A percentile compares a stretch with the other conserved stretches of the same genome.
phyloP scores from a whole-genome alignment of 192 early-diverging fungal species.

The Entrophospora sp. region DNA sequence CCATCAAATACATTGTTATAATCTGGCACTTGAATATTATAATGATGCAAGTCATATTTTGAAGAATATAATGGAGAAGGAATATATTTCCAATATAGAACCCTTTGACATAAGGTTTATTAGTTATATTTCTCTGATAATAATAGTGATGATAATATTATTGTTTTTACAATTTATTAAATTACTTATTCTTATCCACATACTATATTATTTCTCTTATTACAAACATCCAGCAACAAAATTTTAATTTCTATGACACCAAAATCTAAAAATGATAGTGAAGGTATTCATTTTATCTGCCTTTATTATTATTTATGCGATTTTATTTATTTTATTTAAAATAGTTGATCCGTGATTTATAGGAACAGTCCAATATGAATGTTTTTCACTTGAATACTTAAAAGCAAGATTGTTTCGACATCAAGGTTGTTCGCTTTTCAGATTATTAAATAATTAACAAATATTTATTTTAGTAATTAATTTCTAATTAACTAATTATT shows the following conservation, averaged over 20 bases:
- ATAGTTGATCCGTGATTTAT: no score
- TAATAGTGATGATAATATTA: no score
- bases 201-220: no score
- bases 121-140: neutral
- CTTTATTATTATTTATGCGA: neutral
- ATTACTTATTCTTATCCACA: no score
- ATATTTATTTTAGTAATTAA: no score
- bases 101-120: constrained; percentile 30
- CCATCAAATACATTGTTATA: constrained; percentile 27
- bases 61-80: constrained; percentile 41
- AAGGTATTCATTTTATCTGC: constrained; percentile 6
- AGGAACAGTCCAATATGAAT: constrained; percentile 23
- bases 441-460: no score
- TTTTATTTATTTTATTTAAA: neutral
- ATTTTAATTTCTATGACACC: constrained; percentile 17
- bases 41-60: constrained; percentile 37
- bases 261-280: neutral
- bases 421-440: no score
- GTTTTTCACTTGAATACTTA: constrained; percentile 33
- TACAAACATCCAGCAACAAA: constrained; percentile 44
- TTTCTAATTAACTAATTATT: no score
- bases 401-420: constrained; percentile 32
- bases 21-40: constrained; percentile 43
- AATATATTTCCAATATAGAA: constrained; percentile 46
- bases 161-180: no score